phyloP scores from a whole-genome alignment of 305 asterid genomes.

The Ilex paraguariensis region DNA sequence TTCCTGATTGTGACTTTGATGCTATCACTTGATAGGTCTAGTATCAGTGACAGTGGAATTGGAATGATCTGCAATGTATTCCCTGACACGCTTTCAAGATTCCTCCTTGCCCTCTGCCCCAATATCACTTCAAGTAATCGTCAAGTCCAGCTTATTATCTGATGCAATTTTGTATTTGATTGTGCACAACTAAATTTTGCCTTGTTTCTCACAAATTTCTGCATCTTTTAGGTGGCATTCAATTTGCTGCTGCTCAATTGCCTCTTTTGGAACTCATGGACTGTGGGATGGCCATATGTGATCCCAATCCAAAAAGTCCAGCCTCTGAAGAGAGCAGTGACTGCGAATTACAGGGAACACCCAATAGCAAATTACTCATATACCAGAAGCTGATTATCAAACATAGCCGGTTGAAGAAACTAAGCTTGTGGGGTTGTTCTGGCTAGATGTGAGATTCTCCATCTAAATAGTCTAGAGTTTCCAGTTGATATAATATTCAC shows the following conservation, averaged over 20 bases:
- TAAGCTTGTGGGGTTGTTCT: conserved; percentile 99
- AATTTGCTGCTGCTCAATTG: conserved; percentile 90
- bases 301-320: conserved; percentile 42
- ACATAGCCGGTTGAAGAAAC: conserved; percentile 74
- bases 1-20: conserved; percentile 9
- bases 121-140: conserved; percentile 86
- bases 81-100: conserved; percentile 72
- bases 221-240: conserved; percentile 70
- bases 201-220: no score
- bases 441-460: conserved; percentile 78
- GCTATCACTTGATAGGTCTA: conserved; percentile 50
- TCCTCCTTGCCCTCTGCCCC: conserved; percentile 89
- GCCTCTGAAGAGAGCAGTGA: conserved; percentile 30
- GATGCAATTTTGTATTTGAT: no score
- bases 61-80: conserved; percentile 95
- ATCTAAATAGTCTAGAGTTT: not conserved
- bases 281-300: conserved; percentile 89
- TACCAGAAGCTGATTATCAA: conserved; percentile 91
- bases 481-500: not conserved
- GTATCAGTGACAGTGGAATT: conserved; percentile 90
- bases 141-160: conserved; percentile 7
- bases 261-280: conserved; percentile 84
- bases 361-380: conserved; percentile 46
- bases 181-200: no score
- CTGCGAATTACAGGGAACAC: conserved; percentile 37